phyloP scores from a whole-genome alignment of 2,329 filamentous ascomycete species.

The Pseudogymnoascus sp. region DNA sequence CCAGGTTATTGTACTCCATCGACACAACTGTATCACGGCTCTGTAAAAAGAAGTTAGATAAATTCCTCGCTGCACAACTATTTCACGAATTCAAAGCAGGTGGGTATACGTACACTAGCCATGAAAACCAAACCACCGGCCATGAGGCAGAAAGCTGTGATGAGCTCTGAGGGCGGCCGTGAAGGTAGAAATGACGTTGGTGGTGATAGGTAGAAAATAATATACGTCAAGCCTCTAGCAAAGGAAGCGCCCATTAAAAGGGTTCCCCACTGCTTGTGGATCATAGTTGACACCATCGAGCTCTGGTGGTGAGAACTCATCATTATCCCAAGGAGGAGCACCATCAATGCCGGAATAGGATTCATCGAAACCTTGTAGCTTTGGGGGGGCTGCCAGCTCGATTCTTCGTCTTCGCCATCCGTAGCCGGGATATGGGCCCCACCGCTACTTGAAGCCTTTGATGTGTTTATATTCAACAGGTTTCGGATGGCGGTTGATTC shows the following conservation, averaged over 20 bases:
- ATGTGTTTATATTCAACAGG: conserved; percentile 45
- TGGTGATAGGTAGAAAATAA: conserved; percentile 70
- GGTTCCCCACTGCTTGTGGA: conserved; percentile 89
- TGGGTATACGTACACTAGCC: conserved; percentile 58
- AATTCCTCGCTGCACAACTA: not conserved
- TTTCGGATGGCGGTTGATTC: conserved; percentile 65
- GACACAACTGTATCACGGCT: conserved; percentile 66
- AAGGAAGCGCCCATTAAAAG: conserved; percentile 75
- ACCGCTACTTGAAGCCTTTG: conserved; percentile 32
- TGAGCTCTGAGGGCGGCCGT: conserved; percentile 81
- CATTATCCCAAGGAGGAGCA: conserved; percentile 82
- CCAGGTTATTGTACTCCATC: conserved; percentile 69
- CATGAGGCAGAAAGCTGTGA: conserved; percentile 79
- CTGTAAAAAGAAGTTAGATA: conserved; percentile 33
- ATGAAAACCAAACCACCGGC: conserved; percentile 87
- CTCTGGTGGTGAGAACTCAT: conserved; percentile 78
- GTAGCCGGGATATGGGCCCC: conserved; percentile 24
- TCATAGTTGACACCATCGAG: conserved; percentile 79
- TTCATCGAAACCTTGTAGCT: conserved; percentile 74
- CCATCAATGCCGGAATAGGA: conserved; percentile 78
- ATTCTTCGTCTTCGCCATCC: conserved; percentile 34
- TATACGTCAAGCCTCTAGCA: conserved; percentile 70
- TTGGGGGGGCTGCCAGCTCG: conserved; percentile 49
- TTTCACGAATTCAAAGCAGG: not conserved
- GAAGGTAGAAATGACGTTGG: conserved; percentile 73